Conservation (phyloP, 805 yeast species). For the Candida ovalis region DNA sequence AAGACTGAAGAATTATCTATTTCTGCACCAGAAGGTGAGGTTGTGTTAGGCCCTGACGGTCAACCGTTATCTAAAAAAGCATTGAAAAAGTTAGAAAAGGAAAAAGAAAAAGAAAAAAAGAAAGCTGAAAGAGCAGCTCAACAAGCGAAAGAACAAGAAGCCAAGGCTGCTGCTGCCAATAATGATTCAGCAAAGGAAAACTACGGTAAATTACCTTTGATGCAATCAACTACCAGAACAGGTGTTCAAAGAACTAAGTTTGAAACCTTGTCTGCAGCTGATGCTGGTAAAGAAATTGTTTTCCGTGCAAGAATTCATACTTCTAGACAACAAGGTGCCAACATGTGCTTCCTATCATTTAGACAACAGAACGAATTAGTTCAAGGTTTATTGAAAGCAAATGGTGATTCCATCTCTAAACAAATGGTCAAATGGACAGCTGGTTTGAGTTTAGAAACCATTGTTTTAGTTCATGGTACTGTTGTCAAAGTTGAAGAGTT, state of each 20-base stretch:
- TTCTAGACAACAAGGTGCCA: conserved; percentile 93
- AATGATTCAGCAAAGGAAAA: conserved; percentile 82
- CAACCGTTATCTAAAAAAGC: conserved; percentile 91
- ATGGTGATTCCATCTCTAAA: conserved; percentile 71
- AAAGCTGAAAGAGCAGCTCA: conserved; percentile 91
- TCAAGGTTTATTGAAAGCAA: conserved; percentile 81
- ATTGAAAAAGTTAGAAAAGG: conserved; percentile 89
- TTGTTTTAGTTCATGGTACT: conserved; percentile 84
- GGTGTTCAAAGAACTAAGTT: conserved; percentile 61
- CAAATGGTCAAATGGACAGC: conserved; percentile 97
- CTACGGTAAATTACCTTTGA: conserved; percentile 87
- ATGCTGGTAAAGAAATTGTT: conserved; percentile 72
- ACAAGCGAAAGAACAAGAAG: conserved; percentile 82
- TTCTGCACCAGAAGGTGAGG: conserved; percentile 16
- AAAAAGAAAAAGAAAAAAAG: conserved; percentile 86
- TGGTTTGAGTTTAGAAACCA: conserved; percentile 78
- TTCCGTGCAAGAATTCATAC: conserved; percentile 94
- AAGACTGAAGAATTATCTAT: conserved; percentile 26
- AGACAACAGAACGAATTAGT: conserved; percentile 84
- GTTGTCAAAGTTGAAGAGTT: conserved; percentile 82
- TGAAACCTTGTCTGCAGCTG: conserved; percentile 49
- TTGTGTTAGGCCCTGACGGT: conserved; percentile 53
- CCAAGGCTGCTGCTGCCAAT: conserved; percentile 67
- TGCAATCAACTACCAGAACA: conserved; percentile 69
- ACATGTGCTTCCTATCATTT: conserved; percentile 83